Conservation (phyloP, 2,329 filamentous ascomycete species). For the Colletotrichum sp. region DNA sequence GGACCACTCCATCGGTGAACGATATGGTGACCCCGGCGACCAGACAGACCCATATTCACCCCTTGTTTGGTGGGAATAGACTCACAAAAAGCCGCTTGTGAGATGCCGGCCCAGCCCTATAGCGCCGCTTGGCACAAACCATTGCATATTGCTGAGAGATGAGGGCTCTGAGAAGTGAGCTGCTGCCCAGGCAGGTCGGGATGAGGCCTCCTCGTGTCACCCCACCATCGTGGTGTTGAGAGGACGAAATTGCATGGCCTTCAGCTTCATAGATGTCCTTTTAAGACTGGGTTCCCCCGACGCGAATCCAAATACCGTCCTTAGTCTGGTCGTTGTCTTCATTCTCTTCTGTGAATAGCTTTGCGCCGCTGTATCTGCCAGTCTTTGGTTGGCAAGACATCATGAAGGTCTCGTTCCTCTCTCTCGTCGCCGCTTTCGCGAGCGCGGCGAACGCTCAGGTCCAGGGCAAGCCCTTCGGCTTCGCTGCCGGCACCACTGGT, state of each 20-base stretch:
- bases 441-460: constrained; percentile 29
- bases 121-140: not conserved
- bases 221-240: not conserved
- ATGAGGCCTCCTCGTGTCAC: not conserved
- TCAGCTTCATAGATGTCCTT: not conserved
- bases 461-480: constrained; percentile 32
- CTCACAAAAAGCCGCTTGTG: not conserved
- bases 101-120: not conserved
- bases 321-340: not conserved
- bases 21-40: not conserved
- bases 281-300: not conserved
- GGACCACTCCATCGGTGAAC: not conserved
- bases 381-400: not conserved
- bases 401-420: constrained; percentile 3
- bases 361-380: not conserved
- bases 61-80: not conserved
- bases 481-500: constrained; percentile 51
- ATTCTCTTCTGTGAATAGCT: not conserved
- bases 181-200: not conserved
- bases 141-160: not conserved
- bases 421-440: constrained; percentile 25
- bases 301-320: no score
- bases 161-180: not conserved
- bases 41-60: not conserved
- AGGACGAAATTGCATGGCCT: not conserved